Evolutionary conservation across 1,139 yeast genomes (phyloP), one percentile per base, ranked within the genome.

Genomic region (Keqinozyma sinolaborantium): DNA sequence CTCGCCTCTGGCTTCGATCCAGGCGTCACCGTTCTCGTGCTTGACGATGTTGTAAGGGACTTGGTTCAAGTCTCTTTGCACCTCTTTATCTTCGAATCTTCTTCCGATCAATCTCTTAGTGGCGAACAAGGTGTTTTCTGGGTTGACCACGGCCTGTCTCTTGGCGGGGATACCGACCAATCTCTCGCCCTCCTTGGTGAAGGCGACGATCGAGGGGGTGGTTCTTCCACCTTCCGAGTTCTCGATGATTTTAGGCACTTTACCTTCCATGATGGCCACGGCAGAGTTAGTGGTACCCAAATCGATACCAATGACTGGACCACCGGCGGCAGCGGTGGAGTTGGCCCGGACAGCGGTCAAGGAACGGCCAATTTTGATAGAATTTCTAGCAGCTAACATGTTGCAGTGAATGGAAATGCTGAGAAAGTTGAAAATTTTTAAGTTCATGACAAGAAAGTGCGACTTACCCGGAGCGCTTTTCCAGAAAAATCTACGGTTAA

Each of bases 251-350:
- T 87, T 87, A 53, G 98, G 97, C 40, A 83, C 70, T 69, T 87
- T 85, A 62, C 98, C 98, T 42, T 53, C 58, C 58, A 92, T 90
- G 47, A 92, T 72, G 41, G 98, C 98, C 45, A 92, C 98, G 39
- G 98, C 97, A 36, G 98, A 92, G 79, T 92, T 92, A 67, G 97
- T 92, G 65, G 97, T 92, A 73, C 98, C 98, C 64, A 92, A 78
- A 73, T 92, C 98, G 60, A 92, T 90, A 76, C 98, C 98, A 57
- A 92, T 90, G 40, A 92, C 97, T 53, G 90, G 76, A 36, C 88
- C 88, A 51, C 69, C 69, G 51, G 60, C 83, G 54, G 69, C 73
- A 60, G 64, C 66, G 36, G 73, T 66, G 33, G 75, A 65, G 60
- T 73, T 72, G 64, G 64, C 65, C 72, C 83, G 79, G 48, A 68